Conservation (phyloP, 2,329 filamentous ascomycete genomes). For the Diplocarpon rosae region DNA sequence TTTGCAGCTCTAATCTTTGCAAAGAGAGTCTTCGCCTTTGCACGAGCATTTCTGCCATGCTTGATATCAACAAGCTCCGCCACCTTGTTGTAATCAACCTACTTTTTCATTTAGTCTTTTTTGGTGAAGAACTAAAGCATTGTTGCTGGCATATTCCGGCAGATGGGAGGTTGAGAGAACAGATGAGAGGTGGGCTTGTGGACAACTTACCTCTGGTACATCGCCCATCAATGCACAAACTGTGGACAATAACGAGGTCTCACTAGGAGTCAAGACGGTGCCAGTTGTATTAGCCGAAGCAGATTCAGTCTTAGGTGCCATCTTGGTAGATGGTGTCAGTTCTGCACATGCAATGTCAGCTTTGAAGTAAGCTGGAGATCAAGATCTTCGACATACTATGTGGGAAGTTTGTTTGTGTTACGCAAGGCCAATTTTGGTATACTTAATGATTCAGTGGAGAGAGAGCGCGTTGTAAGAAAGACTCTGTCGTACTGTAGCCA, state of each 20-base stretch:
- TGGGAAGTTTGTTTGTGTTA: neutral
- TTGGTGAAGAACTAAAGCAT: neutral
- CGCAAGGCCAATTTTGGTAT: neutral
- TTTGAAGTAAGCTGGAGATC: neutral
- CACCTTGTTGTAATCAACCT: slow-evolving; percentile 32
- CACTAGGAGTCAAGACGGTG: neutral
- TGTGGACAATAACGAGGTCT: slow-evolving; percentile 1
- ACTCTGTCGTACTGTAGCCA: neutral
- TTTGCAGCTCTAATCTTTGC: slow-evolving; percentile 13
- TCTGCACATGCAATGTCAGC: neutral
- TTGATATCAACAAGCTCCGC: slow-evolving; percentile 30
- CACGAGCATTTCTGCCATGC: slow-evolving; percentile 30
- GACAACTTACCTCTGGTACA: slow-evolving; percentile 5
- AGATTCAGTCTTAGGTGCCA: neutral
- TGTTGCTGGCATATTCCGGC: neutral
- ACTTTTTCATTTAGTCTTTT: neutral
- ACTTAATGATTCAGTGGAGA: neutral
- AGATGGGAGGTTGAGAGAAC: neutral
- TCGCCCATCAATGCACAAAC: slow-evolving; percentile 8
- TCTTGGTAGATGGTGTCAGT: neutral
- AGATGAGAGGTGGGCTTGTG: neutral
- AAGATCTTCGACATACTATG: neutral
- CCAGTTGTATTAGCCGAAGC: neutral
- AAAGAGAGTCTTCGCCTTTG: slow-evolving; percentile 15
- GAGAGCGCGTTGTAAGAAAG: neutral